Base-by-base conservation (phyloP, 2,329 filamentous ascomycete species). In the Claviceps africana region DNA sequence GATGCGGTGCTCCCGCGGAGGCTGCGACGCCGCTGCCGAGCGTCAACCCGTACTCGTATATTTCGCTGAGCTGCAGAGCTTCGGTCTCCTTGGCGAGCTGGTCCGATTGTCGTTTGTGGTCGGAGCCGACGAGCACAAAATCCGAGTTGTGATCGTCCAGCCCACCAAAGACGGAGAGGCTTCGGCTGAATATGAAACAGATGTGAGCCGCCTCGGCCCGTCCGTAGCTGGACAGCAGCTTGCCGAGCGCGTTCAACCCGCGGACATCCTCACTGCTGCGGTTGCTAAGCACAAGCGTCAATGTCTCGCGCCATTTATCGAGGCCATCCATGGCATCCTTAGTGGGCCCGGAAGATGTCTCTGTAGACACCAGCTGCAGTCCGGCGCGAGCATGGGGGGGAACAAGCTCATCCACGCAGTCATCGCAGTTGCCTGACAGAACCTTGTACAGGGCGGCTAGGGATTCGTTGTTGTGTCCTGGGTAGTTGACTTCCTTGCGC, bases 341-440 rank as follows among this genome's bases (percentile, higher is more conserved):
- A 0, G 81, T 74, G 33, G 80, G 69, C 2, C 76, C 79, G 8
- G 74, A 70, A 7, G 78, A 72, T 53, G 81, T 74, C 3, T 80
- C 76, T n/a, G 83, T 88, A 56, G 85, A 90, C 58, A 98, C 78
- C 70, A 98, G 85, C 65, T 95, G 88, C 58, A 96, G 81, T 1
- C 93, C 93, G 54, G 91, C 90, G 43, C 94, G 81, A 19, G 93
- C 93, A 58, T 94, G 95, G 2, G 85, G 84, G 5, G 93, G 90
- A 1, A 98, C 93, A 52, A 98, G 82, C 66, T 97, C 90, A 65
- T 98, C 93, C 17, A 97, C 83, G 58, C 89, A 94, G 60, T 98
- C 93, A 57, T 96, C 90, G 53, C 85, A 81, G 63, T 96, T 98
- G 0, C 93, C 91, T 25, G 90, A 93, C 55, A 98, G 83, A 1